A percentile compares a stretch with the other conserved stretches of the same genome.
Conservation (phyloP, 75 land plant genomes). For the Pinus tabuliformis region DNA sequence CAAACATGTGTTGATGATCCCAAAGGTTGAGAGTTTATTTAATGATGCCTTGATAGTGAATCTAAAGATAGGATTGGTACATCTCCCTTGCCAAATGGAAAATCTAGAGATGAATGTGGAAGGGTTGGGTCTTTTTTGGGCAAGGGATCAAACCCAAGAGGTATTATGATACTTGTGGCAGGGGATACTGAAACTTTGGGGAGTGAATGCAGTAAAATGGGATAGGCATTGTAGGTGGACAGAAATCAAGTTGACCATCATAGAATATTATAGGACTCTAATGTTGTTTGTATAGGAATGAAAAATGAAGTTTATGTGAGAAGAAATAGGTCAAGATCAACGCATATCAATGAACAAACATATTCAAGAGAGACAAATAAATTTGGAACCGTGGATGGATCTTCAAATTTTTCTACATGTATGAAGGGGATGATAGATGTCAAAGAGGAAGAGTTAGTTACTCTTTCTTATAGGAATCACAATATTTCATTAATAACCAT, state of each 20-base stretch:
- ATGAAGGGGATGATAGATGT: conserved; percentile 24
- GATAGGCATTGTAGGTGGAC: conserved; percentile 32
- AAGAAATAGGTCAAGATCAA: conserved; percentile 59
- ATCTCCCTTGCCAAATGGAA: conserved; percentile 60
- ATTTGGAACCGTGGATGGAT: conserved; percentile 21
- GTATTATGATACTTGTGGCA: conserved; percentile 36
- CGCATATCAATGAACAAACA: conserved; percentile 42
- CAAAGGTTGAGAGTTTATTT: too few relatives aligned
- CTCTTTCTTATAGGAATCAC: conserved; percentile 15
- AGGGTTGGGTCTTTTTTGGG: conserved; percentile 31
- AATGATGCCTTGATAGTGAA: conserved; percentile 36
- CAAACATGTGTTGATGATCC: too few relatives aligned
- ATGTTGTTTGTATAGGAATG: conserved; percentile 30
- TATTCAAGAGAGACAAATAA: conserved; percentile 24
- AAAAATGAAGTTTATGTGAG: conserved; percentile 72
- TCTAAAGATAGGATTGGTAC: conserved; percentile 59
- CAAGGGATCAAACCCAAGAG: conserved; percentile 54
- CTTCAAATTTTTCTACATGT: conserved; percentile 17
- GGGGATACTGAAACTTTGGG: conserved; percentile 43
- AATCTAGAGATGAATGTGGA: conserved; percentile 64
- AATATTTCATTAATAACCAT: conserved; percentile 11
- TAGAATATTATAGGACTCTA: conserved; percentile 52
- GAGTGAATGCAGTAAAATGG: conserved; percentile 19
- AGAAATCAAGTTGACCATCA: conserved; percentile 21
- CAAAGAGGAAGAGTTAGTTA: conserved; percentile 19